phyloP scores from a whole-genome alignment of 345 rosid species.

The Turnera subulata region DNA sequence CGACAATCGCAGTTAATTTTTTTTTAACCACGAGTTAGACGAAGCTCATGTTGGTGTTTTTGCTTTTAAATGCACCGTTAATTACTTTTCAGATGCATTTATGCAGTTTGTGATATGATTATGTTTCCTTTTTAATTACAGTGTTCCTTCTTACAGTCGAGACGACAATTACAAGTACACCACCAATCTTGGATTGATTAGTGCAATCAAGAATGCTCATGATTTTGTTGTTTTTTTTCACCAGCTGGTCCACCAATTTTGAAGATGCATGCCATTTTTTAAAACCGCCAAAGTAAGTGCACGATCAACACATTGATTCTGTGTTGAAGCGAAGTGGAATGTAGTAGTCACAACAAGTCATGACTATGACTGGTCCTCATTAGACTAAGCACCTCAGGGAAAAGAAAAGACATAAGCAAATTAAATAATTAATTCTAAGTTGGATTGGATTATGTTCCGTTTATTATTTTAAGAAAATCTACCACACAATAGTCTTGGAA shows the following conservation, averaged over 20 bases:
- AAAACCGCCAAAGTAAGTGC: no score
- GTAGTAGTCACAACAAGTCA: not conserved
- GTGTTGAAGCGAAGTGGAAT: not conserved
- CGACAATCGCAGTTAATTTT: constrained; percentile 11
- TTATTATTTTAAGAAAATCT: no score
- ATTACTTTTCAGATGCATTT: not conserved
- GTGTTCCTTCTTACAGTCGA: constrained; percentile 1
- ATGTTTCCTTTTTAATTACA: constrained; percentile 2
- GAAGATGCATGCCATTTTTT: no score
- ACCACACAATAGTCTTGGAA: not conserved
- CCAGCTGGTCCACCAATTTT: not conserved
- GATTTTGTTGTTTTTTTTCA: constrained; percentile 2
- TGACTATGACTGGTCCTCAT: no score
- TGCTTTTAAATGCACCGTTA: no score
- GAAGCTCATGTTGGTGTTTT: no score
- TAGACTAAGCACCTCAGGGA: no score
- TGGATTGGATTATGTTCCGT: no score
- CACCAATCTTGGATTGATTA: constrained; percentile 14
- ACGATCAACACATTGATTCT: not conserved
- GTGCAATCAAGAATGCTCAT: constrained; percentile 6
- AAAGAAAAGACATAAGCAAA: no score
- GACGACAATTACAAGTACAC: constrained; percentile 11
- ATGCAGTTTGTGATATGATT: constrained; percentile 5
- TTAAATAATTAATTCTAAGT: constrained; percentile 7
- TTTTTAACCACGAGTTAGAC: no score